phyloP scores from a whole-genome alignment of 139 green algal species.

The Nannochloris sp. region DNA sequence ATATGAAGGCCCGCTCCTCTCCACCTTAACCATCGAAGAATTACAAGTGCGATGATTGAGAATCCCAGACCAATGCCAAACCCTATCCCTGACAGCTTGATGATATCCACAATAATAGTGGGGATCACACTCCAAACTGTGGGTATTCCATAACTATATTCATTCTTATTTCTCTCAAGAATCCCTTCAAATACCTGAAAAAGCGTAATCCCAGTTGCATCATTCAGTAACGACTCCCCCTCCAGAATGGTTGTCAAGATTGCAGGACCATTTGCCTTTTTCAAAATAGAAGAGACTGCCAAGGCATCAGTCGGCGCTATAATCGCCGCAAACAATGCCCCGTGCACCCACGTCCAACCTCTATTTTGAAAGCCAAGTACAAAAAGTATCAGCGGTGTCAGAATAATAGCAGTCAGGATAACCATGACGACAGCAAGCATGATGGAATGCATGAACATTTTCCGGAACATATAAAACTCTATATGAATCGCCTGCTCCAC shows the following conservation, averaged over 20 bases:
- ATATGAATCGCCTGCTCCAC: conserved; percentile 50
- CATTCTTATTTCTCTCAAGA: conserved; percentile 16
- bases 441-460: conserved; percentile 42
- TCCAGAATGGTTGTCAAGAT: conserved; percentile 62
- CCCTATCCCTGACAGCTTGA: conserved; percentile 36
- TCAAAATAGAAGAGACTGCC: conserved; percentile 56
- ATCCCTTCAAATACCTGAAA: conserved; percentile 66
- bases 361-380: conserved; percentile 40
- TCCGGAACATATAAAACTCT: conserved; percentile 78
- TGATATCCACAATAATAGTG: conserved; percentile 19
- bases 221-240: conserved; percentile 78
- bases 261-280: conserved; percentile 49
- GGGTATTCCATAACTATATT: not conserved
- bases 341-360: conserved; percentile 62
- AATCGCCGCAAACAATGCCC: conserved; percentile 59
- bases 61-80: conserved; percentile 46
- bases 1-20: conserved; percentile 25
- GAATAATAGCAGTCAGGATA: conserved; percentile 33
- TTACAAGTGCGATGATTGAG: conserved; percentile 29
- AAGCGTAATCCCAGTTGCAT: conserved; percentile 67
- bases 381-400: conserved; percentile 75
- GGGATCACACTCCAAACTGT: conserved; percentile 23
- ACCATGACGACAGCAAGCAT: conserved; percentile 67
- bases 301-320: conserved; percentile 74
- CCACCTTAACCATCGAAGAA: conserved; percentile 47